A percentile compares a stretch with the other conserved stretches of the same genome.
phyloP scores from a whole-genome alignment of 2,329 filamentous ascomycete genomes.

The Leptographium galeiforme region DNA sequence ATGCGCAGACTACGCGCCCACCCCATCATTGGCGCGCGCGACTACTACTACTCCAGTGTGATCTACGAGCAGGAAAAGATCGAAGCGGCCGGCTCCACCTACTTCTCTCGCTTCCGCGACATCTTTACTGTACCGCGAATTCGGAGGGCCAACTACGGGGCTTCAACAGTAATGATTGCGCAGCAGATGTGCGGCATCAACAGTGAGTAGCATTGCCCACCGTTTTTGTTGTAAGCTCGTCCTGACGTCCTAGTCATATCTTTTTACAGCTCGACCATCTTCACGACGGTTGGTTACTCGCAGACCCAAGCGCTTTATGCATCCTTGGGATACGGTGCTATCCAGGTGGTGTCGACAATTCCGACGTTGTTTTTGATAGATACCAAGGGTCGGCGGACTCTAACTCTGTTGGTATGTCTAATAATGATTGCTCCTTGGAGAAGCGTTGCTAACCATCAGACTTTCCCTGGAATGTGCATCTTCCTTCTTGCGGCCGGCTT shows the following conservation, averaged over 20 bases:
- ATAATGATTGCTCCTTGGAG: too few relatives aligned
- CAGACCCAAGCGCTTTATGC: slow-evolving; percentile 25
- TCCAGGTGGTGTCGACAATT: slow-evolving; percentile 54
- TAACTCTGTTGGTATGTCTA: slow-evolving; percentile 35
- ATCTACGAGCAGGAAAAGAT: slow-evolving; percentile 42
- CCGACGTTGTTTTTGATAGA: slow-evolving; percentile 53
- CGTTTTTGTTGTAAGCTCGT: not conserved
- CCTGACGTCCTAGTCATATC: slow-evolving; percentile 19
- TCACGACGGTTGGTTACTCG: slow-evolving; percentile 26
- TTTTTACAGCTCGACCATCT: slow-evolving; percentile 34
- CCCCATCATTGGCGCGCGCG: slow-evolving; percentile 40
- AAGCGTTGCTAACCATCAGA: slow-evolving; percentile 17
- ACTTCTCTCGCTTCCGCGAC: slow-evolving; percentile 49
- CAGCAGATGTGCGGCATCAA: slow-evolving; percentile 52
- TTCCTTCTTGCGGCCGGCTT: slow-evolving; percentile 40
- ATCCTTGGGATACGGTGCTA: slow-evolving; percentile 32
- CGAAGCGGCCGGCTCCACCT: slow-evolving; percentile 30
- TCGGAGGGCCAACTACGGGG: slow-evolving; percentile 58
- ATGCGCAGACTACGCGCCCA: slow-evolving; percentile 39
- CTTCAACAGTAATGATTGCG: slow-evolving; percentile 68
- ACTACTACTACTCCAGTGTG: slow-evolving; percentile 48
- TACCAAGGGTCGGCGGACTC: slow-evolving; percentile 47
- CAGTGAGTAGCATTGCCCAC: slow-evolving; percentile 15
- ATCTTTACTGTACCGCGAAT: slow-evolving; percentile 56
- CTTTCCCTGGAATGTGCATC: slow-evolving; percentile 54